Evolutionary conservation across 768 basidiomycete species (phyloP).

Genomic region (Mycena polygramma): DNA sequence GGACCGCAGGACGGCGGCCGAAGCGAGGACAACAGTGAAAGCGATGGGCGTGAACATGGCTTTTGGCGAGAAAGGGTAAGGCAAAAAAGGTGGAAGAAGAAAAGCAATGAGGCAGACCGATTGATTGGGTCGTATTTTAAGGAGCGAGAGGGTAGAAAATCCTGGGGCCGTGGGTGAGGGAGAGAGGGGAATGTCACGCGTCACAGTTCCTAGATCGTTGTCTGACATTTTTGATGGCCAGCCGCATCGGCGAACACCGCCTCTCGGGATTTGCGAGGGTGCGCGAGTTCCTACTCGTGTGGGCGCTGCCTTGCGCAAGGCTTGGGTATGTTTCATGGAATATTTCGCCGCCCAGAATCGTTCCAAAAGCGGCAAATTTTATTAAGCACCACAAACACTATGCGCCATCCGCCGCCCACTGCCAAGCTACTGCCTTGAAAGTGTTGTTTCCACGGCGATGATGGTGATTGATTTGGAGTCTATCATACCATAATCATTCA

Average conservation of each 20-base stretch:
- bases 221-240: constrained; percentile 10
- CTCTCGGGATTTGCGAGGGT: too few relatives aligned
- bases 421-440: too few relatives aligned
- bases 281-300: too few relatives aligned
- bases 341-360: too few relatives aligned
- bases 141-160: constrained; percentile 18
- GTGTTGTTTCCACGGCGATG: too few relatives aligned
- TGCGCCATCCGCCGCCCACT: too few relatives aligned
- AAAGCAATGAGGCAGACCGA: neutral
- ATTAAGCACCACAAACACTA: too few relatives aligned
- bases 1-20: constrained; percentile 53
- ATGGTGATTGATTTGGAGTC: too few relatives aligned
- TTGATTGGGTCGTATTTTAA: constrained; percentile 23
- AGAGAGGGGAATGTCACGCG: constrained; percentile 25
- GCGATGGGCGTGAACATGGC: constrained; percentile 55
- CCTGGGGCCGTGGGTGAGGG: constrained; percentile 11
- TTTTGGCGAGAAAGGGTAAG: constrained; percentile 15
- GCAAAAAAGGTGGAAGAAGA: neutral
- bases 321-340: too few relatives aligned
- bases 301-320: too few relatives aligned
- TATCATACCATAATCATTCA: too few relatives aligned
- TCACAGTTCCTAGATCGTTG: constrained; percentile 22
- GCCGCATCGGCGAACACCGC: neutral
- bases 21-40: constrained; percentile 54
- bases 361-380: too few relatives aligned